Percentiles rank a stretch among this genome's conserved stretches.
Evolutionary conservation across 805 yeast species (phyloP).

Genomic region (Nakazawaea laoshanensis): DNA sequence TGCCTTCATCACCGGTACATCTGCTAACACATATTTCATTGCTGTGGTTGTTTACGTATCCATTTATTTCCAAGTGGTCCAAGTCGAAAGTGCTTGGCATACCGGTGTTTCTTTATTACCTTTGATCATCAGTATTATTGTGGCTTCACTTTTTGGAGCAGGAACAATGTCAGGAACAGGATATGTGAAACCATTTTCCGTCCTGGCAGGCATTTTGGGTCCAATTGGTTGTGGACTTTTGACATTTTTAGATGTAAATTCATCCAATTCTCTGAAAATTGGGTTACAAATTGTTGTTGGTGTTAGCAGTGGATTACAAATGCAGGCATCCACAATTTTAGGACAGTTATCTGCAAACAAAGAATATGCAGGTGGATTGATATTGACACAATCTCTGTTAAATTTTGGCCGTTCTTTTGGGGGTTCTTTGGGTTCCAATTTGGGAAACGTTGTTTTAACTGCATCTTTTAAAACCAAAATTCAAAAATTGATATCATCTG

Average conservation of each 20-base stretch:
- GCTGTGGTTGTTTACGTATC: slow-evolving; percentile 26
- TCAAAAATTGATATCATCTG: neutral
- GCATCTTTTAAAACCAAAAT: slow-evolving; percentile 18
- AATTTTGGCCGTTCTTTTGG: slow-evolving; percentile 37
- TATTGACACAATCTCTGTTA: slow-evolving; percentile 37
- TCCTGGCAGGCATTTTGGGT: slow-evolving; percentile 26
- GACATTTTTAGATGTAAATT: slow-evolving; percentile 28
- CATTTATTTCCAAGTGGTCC: slow-evolving; percentile 42
- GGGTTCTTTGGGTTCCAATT: slow-evolving; percentile 33
- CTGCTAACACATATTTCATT: slow-evolving; percentile 32
- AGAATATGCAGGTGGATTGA: slow-evolving; percentile 33
- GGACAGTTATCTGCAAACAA: slow-evolving; percentile 45
- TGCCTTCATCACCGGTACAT: slow-evolving; percentile 27
- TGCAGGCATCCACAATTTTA: slow-evolving; percentile 35
- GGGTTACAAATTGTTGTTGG: slow-evolving; percentile 41
- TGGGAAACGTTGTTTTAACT: slow-evolving; percentile 33
- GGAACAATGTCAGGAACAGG: slow-evolving; percentile 27
- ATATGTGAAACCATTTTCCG: slow-evolving; percentile 30
- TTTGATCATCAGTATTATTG: slow-evolving; percentile 27
- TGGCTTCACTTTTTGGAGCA: slow-evolving; percentile 29
- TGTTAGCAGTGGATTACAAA: slow-evolving; percentile 34
- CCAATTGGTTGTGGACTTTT: slow-evolving; percentile 37
- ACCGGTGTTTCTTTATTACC: slow-evolving; percentile 41
- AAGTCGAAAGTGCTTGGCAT: slow-evolving; percentile 29
- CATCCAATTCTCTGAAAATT: slow-evolving; percentile 27